phyloP scores from a whole-genome alignment of 805 yeast genomes.

The Ogataea paraovalis region DNA sequence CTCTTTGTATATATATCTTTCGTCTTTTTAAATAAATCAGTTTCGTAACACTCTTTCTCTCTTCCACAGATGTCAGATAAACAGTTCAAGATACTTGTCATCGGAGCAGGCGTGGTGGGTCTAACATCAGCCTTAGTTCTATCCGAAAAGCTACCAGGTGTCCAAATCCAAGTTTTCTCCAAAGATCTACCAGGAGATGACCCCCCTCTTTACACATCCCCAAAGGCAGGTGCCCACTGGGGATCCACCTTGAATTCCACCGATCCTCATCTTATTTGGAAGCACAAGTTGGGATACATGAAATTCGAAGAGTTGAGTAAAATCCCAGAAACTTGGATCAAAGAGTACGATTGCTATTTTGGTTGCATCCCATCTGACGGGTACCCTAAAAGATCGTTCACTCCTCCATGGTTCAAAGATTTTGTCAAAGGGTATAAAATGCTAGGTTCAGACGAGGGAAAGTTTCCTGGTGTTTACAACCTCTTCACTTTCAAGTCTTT shows the following conservation, averaged over 20 bases:
- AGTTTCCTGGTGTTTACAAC: conserved; percentile 35
- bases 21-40: too few relatives aligned
- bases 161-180: conserved; percentile 39
- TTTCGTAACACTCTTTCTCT: too few relatives aligned
- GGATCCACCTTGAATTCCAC: conserved; percentile 32
- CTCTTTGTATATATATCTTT: background rate
- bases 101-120: conserved; percentile 55
- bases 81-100: conserved; percentile 15
- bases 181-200: conserved; percentile 56
- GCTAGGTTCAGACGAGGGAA: conserved; percentile 25
- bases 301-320: conserved; percentile 33
- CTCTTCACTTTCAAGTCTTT: conserved; percentile 45
- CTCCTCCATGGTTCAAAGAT: conserved; percentile 45
- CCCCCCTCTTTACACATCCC: conserved; percentile 49
- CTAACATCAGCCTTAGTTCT: conserved; percentile 44
- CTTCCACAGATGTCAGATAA: background rate
- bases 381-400: background rate
- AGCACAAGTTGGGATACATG: conserved; percentile 34
- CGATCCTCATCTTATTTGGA: conserved; percentile 16
- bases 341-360: conserved; percentile 20
- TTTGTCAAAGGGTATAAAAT: conserved; percentile 38
- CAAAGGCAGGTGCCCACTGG: conserved; percentile 75
- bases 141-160: conserved; percentile 26
- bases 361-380: conserved; percentile 11
- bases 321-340: conserved; percentile 35